Evolutionary conservation across 768 basidiomycete genomes (phyloP).

Genomic region (Suillus weaverae): DNA sequence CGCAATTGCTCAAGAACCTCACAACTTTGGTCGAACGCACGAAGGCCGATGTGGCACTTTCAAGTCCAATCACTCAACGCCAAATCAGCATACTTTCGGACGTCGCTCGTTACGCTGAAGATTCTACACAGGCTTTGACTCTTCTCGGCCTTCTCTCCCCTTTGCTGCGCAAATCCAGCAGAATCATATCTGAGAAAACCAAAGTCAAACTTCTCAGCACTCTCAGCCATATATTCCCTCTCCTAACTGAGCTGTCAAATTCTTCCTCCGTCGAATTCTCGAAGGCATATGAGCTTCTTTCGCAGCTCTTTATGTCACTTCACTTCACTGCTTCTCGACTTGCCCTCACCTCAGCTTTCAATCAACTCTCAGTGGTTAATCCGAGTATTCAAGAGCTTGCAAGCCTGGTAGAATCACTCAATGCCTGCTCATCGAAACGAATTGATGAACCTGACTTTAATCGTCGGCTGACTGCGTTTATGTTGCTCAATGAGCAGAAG

Average conservation of each 20-base stretch:
- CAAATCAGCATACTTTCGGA: conserved; percentile 81
- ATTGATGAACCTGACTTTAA: conserved; percentile 95
- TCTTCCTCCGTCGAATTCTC: conserved; percentile 41
- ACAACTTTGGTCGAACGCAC: conserved; percentile 65
- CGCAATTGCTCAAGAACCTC: conserved; percentile 69
- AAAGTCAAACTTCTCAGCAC: conserved; percentile 82
- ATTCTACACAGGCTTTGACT: conserved; percentile 68
- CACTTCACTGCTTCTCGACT: conserved; percentile 71
- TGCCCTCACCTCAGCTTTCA: conserved; percentile 67
- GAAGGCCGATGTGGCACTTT: conserved; percentile 48
- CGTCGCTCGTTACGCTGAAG: conserved; percentile 71
- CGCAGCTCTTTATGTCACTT: conserved; percentile 74
- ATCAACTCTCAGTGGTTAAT: conserved; percentile 40
- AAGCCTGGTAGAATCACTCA: conserved; percentile 63
- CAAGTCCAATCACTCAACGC: conserved; percentile 72
- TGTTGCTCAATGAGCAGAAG: conserved; percentile 65
- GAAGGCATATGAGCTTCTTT: conserved; percentile 65
- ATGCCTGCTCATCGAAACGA: conserved; percentile 81
- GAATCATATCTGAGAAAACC: conserved; percentile 78
- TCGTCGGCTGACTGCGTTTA: conserved; percentile 74
- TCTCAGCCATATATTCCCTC: conserved; percentile 59
- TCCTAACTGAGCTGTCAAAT: conserved; percentile 63
- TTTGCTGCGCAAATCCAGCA: conserved; percentile 73
- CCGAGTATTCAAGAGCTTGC: conserved; percentile 50
- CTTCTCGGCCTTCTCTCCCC: conserved; percentile 76